Evolutionary conservation across 2,329 filamentous ascomycete genomes (phyloP).

Genomic region (Colletotrichum tanaceti): DNA sequence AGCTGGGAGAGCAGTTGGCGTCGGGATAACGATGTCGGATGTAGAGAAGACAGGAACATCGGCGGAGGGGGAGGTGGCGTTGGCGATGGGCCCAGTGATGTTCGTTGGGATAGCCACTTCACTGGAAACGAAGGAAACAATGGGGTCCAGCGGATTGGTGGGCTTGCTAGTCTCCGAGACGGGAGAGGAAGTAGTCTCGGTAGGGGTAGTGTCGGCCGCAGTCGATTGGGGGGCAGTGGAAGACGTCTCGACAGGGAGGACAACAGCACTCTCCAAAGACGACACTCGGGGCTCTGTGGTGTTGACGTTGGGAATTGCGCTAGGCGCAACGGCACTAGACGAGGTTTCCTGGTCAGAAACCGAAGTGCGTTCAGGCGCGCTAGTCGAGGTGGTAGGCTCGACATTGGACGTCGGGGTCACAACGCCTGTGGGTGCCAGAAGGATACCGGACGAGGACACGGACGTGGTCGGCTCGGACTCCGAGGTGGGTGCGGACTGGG

Average conservation of each 20-base stretch:
- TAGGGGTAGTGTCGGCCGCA: slow-evolving; percentile 10
- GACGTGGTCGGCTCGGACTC: slow-evolving; percentile 16
- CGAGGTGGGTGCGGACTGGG: slow-evolving; percentile 3
- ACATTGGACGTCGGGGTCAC: slow-evolving; percentile 43
- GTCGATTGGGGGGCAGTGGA: background rate
- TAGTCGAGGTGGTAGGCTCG: background rate
- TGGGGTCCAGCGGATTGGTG: slow-evolving; percentile 35
- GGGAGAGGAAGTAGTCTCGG: slow-evolving; percentile 10
- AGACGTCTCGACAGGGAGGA: slow-evolving; percentile 18
- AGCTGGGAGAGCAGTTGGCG: slow-evolving; percentile 29
- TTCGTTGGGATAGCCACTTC: slow-evolving; percentile 27
- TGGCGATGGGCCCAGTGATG: slow-evolving; percentile 31
- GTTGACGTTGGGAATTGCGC: slow-evolving; percentile 32
- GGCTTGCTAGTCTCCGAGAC: slow-evolving; percentile 24
- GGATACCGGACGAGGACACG: slow-evolving; percentile 43
- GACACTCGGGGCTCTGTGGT: slow-evolving; percentile 25
- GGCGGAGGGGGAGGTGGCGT: slow-evolving; percentile 27
- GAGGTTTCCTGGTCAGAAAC: slow-evolving; percentile 4
- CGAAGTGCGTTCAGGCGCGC: slow-evolving; percentile 14
- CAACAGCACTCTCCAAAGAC: slow-evolving; percentile 23
- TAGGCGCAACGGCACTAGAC: background rate
- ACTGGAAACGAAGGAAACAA: slow-evolving; percentile 35
- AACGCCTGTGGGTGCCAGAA: slow-evolving; percentile 49
- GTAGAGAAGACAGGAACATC: slow-evolving; percentile 18
- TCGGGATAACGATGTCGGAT: slow-evolving; percentile 28